Base-by-base conservation (phyloP, 441 rosid genomes). In the Jatropha multifida region DNA sequence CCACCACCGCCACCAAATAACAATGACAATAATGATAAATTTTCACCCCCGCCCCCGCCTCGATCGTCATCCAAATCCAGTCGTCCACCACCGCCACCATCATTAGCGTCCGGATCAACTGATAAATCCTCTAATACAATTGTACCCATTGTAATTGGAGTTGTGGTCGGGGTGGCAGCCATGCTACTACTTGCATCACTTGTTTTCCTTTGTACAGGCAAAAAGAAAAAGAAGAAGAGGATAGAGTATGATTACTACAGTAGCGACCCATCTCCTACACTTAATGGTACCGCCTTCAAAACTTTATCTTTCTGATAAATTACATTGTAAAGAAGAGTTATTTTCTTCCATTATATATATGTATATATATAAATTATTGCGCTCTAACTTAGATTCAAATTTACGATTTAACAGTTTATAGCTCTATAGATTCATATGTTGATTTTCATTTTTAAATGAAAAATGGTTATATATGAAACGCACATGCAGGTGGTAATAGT, bases 141-240 rank as follows among this genome's bases (percentile, higher is more conserved):
- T 5, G 51, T 80, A 42, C 82, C 86, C 2, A 44, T 85, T 71
- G 61, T 86, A n/a, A 74, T 81, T 15, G 97, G 93, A 58, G 77
- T 86, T 5, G 85, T 77, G 46, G 84, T 37, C 11, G 97, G 90
- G 32, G 80, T 67, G 4, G 87, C 79, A 54, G 80, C 79, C 27
- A 15, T 92, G 48, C 54, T 92, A 65, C 32, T 94, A 51, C 44
- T 87, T 64, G 56, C 83, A 11, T 52, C 84, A 62, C 32, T 87
- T 44, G 56, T 80, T 56, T 23, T 78, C 49, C 74, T 85, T 58
- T 74, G 87, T 12, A 62, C 83, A 40, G 82, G 88, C 83, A 76
- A 76, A 51, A 85, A 76, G 76, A 88, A 81, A 80, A 92, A 78
- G 84, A 90, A 83, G 86, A 91, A 83, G 85, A 86, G 74, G 64